phyloP scores from a whole-genome alignment of 2,329 filamentous ascomycete genomes.

The Cytospora mali region DNA sequence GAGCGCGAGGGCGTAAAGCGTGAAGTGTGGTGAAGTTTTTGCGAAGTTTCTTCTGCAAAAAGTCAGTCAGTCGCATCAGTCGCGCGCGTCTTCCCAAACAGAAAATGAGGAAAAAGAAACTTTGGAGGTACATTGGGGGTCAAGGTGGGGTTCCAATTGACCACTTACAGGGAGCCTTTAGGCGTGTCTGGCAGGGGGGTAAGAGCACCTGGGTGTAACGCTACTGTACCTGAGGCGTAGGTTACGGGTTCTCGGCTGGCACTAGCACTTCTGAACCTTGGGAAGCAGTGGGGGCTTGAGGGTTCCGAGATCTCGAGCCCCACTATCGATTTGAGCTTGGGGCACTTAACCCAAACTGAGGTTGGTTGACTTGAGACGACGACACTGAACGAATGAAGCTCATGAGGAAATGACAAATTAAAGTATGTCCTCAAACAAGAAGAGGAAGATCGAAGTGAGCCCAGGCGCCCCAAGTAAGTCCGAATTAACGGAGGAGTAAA shows the following conservation, averaged over 20 bases:
- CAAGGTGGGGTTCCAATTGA: slow-evolving; percentile 30
- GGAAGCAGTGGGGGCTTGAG: no score
- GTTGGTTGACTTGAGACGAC: neutral
- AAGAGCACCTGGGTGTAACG: no score
- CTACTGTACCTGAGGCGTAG: no score
- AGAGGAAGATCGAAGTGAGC: slow-evolving; percentile 45
- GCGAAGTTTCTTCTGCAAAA: slow-evolving; percentile 25
- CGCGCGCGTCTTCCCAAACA: slow-evolving; percentile 27
- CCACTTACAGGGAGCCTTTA: slow-evolving; percentile 22
- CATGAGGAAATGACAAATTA: neutral
- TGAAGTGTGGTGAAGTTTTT: slow-evolving; percentile 23
- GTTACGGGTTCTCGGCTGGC: no score
- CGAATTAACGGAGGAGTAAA: neutral
- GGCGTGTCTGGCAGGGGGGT: neutral
- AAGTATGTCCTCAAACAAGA: slow-evolving; percentile 37
- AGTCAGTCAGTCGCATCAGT: slow-evolving; percentile 13
- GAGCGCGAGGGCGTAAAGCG: neutral
- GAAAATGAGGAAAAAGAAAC: slow-evolving; percentile 16
- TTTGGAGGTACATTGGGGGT: slow-evolving; percentile 20
- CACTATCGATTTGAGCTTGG: neutral
- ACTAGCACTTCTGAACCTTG: no score
- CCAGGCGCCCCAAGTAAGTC: slow-evolving; percentile 41
- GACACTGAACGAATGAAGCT: neutral
- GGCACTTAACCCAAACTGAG: no score
- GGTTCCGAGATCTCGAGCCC: neutral